phyloP scores from a whole-genome alignment of 2,329 filamentous ascomycete genomes.

The Nemania bipapillata region DNA sequence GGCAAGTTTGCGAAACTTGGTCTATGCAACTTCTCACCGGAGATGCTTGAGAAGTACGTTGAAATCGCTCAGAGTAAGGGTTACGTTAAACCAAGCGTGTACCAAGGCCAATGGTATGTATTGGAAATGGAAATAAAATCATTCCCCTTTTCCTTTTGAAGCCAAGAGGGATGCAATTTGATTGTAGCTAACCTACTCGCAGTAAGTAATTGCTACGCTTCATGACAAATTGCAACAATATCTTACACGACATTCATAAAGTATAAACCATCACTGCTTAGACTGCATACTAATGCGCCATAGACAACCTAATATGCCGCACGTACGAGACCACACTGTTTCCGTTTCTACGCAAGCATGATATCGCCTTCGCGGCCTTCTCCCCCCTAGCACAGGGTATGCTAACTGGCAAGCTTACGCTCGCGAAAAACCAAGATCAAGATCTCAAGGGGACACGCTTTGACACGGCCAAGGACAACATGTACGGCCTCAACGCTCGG shows the following conservation, averaged over 20 bases:
- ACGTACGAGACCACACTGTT: slow-evolving; percentile 27
- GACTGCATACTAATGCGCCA: too few species aligned
- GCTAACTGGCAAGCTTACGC: slow-evolving; percentile 32
- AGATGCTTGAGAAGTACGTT: not conserved
- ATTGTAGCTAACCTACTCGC: too few species aligned
- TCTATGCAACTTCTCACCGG: not conserved
- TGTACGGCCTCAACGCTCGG: slow-evolving; percentile 19
- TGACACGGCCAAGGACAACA: slow-evolving; percentile 29
- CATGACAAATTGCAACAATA: too few species aligned
- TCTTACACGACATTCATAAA: too few species aligned
- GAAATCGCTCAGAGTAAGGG: not conserved
- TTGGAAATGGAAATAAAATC: too few species aligned
- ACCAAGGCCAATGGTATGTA: not conserved
- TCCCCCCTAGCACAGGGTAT: slow-evolving; percentile 23
- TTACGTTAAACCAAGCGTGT: not conserved
- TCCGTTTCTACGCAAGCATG: slow-evolving; percentile 31
- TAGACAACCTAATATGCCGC: slow-evolving; percentile 36
- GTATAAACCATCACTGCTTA: too few species aligned
- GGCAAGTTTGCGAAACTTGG: not conserved
- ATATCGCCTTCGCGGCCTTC: slow-evolving; percentile 23
- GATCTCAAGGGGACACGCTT: slow-evolving; percentile 33
- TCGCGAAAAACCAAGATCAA: slow-evolving; percentile 18
- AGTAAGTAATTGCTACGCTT: too few species aligned
- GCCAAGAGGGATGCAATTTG: too few species aligned
- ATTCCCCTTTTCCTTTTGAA: too few species aligned